phyloP scores from a whole-genome alignment of 495 filamentous ascomycete genomes.

The Lasiosphaeria ovina region DNA sequence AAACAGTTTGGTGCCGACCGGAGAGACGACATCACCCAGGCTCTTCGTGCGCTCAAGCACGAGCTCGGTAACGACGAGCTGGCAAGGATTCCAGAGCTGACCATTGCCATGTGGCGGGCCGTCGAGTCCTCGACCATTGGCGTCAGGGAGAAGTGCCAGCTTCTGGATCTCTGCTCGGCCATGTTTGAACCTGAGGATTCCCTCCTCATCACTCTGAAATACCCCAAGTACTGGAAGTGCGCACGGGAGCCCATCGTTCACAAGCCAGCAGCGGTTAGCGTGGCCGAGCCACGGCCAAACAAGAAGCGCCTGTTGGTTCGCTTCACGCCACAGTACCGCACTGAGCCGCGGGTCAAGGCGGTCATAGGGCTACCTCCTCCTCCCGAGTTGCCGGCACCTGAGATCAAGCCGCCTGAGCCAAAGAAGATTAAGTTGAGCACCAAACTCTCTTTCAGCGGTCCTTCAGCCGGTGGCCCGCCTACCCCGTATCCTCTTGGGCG shows the following conservation, averaged over 20 bases:
- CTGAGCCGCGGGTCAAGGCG: constrained; percentile 28
- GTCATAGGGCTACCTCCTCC: constrained; percentile 17
- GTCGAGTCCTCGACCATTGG: constrained; percentile 65
- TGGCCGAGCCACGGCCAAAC: constrained; percentile 5
- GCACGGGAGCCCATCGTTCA: constrained; percentile 39
- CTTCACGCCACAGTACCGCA: constrained; percentile 36
- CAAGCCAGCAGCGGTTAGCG: neutral
- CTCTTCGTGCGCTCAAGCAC: constrained; percentile 68
- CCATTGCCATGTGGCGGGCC: constrained; percentile 74
- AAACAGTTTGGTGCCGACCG: constrained; percentile 69
- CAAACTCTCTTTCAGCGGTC: constrained; percentile 25
- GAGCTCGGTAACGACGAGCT: constrained; percentile 49
- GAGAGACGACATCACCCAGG: constrained; percentile 71
- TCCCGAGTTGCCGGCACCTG: constrained; percentile 21
- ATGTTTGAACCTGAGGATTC: constrained; percentile 67
- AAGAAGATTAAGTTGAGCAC: constrained; percentile 36
- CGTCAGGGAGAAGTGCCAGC: constrained; percentile 68
- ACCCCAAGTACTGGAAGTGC: constrained; percentile 70
- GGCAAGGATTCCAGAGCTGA: constrained; percentile 57
- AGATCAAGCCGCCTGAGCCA: constrained; percentile 27
- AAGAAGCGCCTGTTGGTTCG: constrained; percentile 30
- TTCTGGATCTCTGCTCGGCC: constrained; percentile 72
- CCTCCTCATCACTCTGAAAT: constrained; percentile 60
- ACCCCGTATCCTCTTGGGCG: constrained; percentile 16
- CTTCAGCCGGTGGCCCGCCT: constrained; percentile 17